Evolutionary conservation across 2,329 filamentous ascomycete species (phyloP).

Genomic region (Penicillium sclerotiorum): DNA sequence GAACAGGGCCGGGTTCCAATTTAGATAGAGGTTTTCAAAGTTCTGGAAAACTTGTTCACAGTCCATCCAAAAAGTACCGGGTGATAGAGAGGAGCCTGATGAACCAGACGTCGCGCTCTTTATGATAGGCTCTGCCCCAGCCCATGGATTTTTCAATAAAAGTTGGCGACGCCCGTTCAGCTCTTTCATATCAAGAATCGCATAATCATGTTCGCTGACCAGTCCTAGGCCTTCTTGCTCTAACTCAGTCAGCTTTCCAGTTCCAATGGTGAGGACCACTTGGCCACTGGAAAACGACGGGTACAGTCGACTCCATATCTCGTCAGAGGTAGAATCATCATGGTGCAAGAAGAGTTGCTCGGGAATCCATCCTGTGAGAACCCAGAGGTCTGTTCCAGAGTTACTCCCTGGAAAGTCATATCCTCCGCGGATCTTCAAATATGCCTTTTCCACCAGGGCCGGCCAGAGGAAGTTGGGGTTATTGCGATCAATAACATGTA

Average conservation of each 20-base stretch:
- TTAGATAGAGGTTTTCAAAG: slow-evolving; percentile 94
- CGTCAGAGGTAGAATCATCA: slow-evolving; percentile 74
- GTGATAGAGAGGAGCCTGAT: slow-evolving; percentile 39
- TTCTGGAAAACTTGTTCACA: slow-evolving; percentile 85
- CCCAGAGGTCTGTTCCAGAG: slow-evolving; percentile 91
- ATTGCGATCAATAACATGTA: slow-evolving; percentile 85
- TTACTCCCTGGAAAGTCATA: slow-evolving; percentile 99
- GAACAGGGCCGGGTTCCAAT: slow-evolving; percentile 93
- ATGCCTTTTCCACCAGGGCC: slow-evolving; percentile 91
- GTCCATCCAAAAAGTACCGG: slow-evolving; percentile 92
- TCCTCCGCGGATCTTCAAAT: slow-evolving; percentile 89
- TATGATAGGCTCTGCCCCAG: slow-evolving; percentile 69
- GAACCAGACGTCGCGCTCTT: no score
- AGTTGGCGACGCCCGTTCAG: slow-evolving; percentile 65
- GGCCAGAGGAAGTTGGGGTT: slow-evolving; percentile 87
- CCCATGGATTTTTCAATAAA: slow-evolving; percentile 95
- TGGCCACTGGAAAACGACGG: slow-evolving; percentile 75
- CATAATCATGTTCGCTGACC: slow-evolving; percentile 91
- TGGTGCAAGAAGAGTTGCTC: slow-evolving; percentile 92
- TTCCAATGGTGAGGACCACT: slow-evolving; percentile 87
- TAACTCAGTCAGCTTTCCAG: slow-evolving; percentile 73
- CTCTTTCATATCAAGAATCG: slow-evolving; percentile 77
- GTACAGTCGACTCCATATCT: slow-evolving; percentile 76
- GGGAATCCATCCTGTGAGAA: slow-evolving; percentile 93
- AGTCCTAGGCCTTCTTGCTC: slow-evolving; percentile 82